Conservation (phyloP, 2,329 filamentous ascomycete species). For the Huntiella abstrusa region DNA sequence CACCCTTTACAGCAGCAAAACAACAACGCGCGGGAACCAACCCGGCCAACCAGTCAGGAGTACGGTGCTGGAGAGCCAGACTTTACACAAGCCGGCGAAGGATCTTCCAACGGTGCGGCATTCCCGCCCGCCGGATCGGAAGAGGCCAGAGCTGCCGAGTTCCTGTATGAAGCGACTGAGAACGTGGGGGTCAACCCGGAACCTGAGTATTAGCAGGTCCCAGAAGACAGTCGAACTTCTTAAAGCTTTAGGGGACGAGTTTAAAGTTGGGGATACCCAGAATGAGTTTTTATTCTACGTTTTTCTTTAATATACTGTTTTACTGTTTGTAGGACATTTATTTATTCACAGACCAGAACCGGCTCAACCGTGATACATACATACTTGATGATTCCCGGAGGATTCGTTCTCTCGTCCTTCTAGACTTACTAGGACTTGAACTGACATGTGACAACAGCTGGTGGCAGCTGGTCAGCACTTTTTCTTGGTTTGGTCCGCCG, state of each 20-base stretch:
- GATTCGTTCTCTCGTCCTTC: too few species aligned
- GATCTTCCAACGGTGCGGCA: constrained; percentile 16
- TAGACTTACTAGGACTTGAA: too few species aligned
- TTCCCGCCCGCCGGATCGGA: constrained; percentile 5
- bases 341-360: too few species aligned
- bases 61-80: background rate
- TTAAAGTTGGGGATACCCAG: background rate
- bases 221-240: too few species aligned
- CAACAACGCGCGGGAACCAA: constrained; percentile 6
- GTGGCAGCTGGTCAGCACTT: too few species aligned
- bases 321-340: too few species aligned
- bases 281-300: background rate
- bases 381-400: too few species aligned
- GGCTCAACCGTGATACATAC: too few species aligned
- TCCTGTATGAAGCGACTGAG: constrained; percentile 1
- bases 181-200: background rate
- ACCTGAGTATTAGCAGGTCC: background rate
- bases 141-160: background rate
- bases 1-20: constrained; percentile 3
- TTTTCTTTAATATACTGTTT: background rate
- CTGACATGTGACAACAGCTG: too few species aligned
- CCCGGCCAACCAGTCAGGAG: constrained; percentile 7
- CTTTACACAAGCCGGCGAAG: constrained; percentile 12
- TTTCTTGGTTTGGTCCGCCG: too few species aligned
- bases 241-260: background rate